Percentiles rank a stretch among this genome's conserved stretches.
These are phyloP conservation scores for Litchi chinensis DNA, from an alignment of 345 rosid genomes.

Conservation along the genomic window DNA sequence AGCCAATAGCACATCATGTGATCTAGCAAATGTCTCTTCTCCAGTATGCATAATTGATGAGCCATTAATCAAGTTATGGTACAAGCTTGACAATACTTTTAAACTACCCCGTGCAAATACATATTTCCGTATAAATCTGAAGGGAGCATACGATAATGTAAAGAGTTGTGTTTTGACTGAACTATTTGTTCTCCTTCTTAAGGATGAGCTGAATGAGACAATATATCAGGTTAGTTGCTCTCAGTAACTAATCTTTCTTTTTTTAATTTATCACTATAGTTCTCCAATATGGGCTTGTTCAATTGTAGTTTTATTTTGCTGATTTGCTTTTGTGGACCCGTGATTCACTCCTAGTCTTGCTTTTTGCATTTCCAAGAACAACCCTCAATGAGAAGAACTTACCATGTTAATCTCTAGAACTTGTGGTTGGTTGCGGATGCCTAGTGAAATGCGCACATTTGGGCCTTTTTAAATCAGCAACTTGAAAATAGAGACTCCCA, in stretches of 20 bases:
- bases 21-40: slow-evolving; percentile 35
- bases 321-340: not conserved
- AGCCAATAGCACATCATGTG: slow-evolving; percentile 39
- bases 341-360: not conserved
- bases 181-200: slow-evolving; percentile 81
- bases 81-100: slow-evolving; percentile 84
- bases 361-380: not conserved
- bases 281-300: not conserved
- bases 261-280: slow-evolving; percentile 1
- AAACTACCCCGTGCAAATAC: slow-evolving; percentile 89
- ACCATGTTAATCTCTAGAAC: not conserved
- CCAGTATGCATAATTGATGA: slow-evolving; percentile 79
- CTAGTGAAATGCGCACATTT: not conserved
- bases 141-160: slow-evolving; percentile 68
- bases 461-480: not conserved
- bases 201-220: slow-evolving; percentile 89
- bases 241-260: slow-evolving; percentile 5
- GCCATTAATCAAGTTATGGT: slow-evolving; percentile 86
- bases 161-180: slow-evolving; percentile 78
- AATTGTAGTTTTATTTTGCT: not conserved
- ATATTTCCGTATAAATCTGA: slow-evolving; percentile 82
- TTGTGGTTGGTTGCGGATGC: not conserved
- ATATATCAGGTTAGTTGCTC: slow-evolving; percentile 75
- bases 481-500: not conserved
- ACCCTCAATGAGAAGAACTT: not conserved